A percentile compares a stretch with the other conserved stretches of the same genome.
Evolutionary conservation across 2,329 filamentous ascomycete genomes (phyloP).

Genomic region (Zasmidium cellare): DNA sequence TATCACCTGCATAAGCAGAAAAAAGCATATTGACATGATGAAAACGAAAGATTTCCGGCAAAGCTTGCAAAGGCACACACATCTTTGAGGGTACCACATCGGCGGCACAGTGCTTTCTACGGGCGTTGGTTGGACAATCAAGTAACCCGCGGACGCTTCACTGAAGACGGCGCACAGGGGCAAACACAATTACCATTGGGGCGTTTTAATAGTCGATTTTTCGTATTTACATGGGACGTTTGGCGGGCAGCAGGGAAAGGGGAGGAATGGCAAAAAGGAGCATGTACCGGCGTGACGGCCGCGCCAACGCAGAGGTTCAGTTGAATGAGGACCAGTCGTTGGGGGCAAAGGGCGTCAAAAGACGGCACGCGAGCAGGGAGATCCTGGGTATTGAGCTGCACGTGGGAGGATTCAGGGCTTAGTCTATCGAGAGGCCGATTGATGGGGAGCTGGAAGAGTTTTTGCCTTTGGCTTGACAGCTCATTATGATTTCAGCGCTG

Average conservation of each 20-base stretch:
- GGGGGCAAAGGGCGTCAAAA: neutral
- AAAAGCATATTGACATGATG: neutral
- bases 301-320: neutral
- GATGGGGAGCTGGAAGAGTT: no score
- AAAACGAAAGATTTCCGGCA: neutral
- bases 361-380: slow-evolving; percentile 4
- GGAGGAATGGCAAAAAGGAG: neutral
- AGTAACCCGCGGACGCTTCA: no score
- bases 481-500: no score
- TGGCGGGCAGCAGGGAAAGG: neutral
- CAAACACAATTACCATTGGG: no score
- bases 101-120: no score
- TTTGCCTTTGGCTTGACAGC: no score
- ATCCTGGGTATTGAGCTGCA: slow-evolving; percentile 1
- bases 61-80: neutral
- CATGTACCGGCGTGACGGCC: neutral
- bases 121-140: no score
- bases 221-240: neutral
- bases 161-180: no score
- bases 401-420: neutral
- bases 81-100: no score
- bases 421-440: neutral
- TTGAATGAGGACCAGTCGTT: neutral
- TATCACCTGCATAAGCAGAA: neutral
- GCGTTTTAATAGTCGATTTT: no score